These are phyloP conservation scores for Ramularia collo-cygni DNA, from an alignment of 2,329 filamentous ascomycete genomes.

Conservation along the genomic window DNA sequence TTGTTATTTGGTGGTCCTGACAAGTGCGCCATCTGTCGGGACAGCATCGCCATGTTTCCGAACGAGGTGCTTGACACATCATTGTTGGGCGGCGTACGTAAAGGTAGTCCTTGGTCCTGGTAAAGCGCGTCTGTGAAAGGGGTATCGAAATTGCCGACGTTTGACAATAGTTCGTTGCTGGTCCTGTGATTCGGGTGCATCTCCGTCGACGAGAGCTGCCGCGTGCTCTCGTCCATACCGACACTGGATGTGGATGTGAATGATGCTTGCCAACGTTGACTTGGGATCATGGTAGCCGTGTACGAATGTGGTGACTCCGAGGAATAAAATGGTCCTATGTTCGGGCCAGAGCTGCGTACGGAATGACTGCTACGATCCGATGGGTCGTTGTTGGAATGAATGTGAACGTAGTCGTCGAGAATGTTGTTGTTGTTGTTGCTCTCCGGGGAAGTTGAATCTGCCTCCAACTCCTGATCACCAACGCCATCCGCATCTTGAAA, in stretches of 20 bases:
- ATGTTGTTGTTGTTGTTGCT: conserved; percentile 11
- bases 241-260: conserved; percentile 8
- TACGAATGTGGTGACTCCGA: too few relatives aligned
- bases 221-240: conserved; percentile 9
- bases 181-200: not conserved
- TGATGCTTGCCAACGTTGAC: not conserved
- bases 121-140: not conserved
- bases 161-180: not conserved
- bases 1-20: too few relatives aligned
- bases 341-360: not conserved
- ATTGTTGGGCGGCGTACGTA: not conserved
- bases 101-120: not conserved
- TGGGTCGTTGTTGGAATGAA: conserved; percentile 6
- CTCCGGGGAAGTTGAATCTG: conserved; percentile 14
- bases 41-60: too few relatives aligned
- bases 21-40: too few relatives aligned
- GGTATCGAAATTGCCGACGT: not conserved
- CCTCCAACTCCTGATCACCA: conserved; percentile 14
- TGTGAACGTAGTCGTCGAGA: conserved; percentile 18
- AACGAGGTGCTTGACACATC: not conserved
- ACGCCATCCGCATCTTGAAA: conserved; percentile 9
- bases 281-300: not conserved
- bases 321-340: too few relatives aligned
- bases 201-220: conserved; percentile 2
- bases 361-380: conserved; percentile 1